phyloP scores from a whole-genome alignment of 2,329 filamentous ascomycete genomes.

The Ploettnerulaceae sp. region DNA sequence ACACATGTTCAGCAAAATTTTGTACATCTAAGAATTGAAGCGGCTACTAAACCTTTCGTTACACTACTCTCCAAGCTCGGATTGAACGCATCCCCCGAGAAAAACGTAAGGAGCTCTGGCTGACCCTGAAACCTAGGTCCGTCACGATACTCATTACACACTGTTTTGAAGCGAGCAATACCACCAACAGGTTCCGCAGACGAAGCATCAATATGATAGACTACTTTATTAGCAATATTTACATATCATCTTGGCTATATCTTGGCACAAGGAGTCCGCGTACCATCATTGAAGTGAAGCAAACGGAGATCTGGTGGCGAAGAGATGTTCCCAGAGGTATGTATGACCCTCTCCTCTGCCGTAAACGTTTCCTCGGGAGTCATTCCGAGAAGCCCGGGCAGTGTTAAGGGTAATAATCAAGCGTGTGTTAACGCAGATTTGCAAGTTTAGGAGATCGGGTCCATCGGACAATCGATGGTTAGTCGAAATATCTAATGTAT shows the following conservation, averaged over 20 bases:
- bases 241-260: not conserved
- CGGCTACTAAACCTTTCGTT: slow-evolving; percentile 6
- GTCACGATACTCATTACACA: slow-evolving; percentile 13
- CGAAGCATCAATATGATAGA: slow-evolving; percentile 18
- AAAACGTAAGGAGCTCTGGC: slow-evolving; percentile 14
- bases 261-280: not conserved
- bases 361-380: slow-evolving; percentile 1
- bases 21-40: not conserved
- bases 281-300: slow-evolving; percentile 18
- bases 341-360: slow-evolving; percentile 9
- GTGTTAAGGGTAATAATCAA: too few species aligned
- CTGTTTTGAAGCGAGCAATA: slow-evolving; percentile 16
- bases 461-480: too few species aligned
- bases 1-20: not conserved
- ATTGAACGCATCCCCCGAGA: slow-evolving; percentile 19
- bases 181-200: slow-evolving; percentile 18
- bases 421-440: too few species aligned
- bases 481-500: too few species aligned
- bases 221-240: not conserved
- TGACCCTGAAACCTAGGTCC: slow-evolving; percentile 10
- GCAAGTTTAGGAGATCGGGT: too few species aligned
- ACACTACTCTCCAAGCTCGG: slow-evolving; percentile 17
- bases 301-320: slow-evolving; percentile 16
- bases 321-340: slow-evolving; percentile 11
- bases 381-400: too few species aligned